A percentile compares a stretch with the other conserved stretches of the same genome.
These are phyloP conservation scores for Akanthomyces muscarius DNA, from an alignment of 2,329 filamentous ascomycete species.

Conservation along the genomic window DNA sequence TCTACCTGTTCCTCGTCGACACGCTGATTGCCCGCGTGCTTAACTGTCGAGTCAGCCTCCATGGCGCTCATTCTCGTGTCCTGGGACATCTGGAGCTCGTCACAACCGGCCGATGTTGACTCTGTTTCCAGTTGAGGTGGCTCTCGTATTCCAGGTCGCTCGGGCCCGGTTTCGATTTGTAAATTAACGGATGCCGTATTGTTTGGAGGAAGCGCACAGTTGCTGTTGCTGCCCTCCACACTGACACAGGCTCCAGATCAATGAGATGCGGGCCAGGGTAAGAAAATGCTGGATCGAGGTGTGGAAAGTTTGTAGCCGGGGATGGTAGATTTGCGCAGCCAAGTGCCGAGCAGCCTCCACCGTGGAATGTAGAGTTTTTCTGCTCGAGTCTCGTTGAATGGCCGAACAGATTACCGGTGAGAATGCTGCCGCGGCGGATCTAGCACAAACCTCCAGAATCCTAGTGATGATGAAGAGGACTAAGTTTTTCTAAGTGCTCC, in stretches of 20 bases:
- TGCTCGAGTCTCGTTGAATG: background rate
- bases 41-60: background rate
- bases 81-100: background rate
- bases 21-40: background rate
- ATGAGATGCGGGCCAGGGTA: background rate
- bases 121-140: background rate
- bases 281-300: background rate
- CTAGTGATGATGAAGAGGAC: background rate
- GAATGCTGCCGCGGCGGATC: background rate
- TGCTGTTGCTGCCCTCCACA: background rate
- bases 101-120: too few relatives aligned
- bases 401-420: background rate
- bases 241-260: background rate
- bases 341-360: background rate
- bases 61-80: background rate
- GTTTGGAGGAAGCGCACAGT: background rate
- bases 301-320: background rate
- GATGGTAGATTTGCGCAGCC: background rate
- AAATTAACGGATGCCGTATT: too few relatives aligned
- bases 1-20: conserved; percentile 8
- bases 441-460: background rate
- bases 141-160: background rate
- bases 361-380: background rate
- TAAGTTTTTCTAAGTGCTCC: background rate
- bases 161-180: too few relatives aligned